Conservation (phyloP, 768 basidiomycete species). For the Suillus lakei region DNA sequence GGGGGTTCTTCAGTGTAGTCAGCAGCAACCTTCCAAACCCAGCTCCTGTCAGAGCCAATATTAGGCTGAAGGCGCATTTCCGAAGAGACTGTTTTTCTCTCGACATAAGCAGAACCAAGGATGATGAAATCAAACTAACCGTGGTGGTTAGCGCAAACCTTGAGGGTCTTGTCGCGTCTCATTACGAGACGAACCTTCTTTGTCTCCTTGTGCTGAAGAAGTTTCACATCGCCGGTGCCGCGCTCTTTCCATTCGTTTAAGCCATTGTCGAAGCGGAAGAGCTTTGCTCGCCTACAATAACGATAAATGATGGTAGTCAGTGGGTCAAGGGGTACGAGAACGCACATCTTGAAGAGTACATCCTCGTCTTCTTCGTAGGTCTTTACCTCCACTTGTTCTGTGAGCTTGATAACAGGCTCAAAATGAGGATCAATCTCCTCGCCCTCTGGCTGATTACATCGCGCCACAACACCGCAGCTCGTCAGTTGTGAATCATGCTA, state of each 20-base stretch:
- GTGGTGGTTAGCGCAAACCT: conserved; percentile 98
- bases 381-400: conserved; percentile 93
- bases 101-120: conserved; percentile 12
- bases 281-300: conserved; percentile 85
- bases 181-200: conserved; percentile 96
- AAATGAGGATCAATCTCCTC: conserved; percentile 91
- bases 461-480: conserved; percentile 4
- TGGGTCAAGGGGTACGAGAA: conserved; percentile 28
- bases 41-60: conserved; percentile 97
- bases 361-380: conserved; percentile 95
- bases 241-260: conserved; percentile 97
- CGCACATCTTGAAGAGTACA: conserved; percentile 94
- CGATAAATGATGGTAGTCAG: conserved; percentile 27
- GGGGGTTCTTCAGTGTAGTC: conserved; percentile 93
- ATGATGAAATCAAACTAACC: conserved; percentile 53
- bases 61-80: conserved; percentile 98
- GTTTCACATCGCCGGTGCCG: conserved; percentile 93
- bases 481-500: background rate
- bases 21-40: conserved; percentile 98
- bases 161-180: conserved; percentile 99
- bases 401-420: conserved; percentile 96
- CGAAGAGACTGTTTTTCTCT: conserved; percentile 59
- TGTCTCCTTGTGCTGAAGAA: conserved; percentile 87
- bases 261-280: conserved; percentile 88
- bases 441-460: conserved; percentile 39